Conservation (phyloP, 2,329 filamentous ascomycete genomes). For the Cladorrhinum sp. region DNA sequence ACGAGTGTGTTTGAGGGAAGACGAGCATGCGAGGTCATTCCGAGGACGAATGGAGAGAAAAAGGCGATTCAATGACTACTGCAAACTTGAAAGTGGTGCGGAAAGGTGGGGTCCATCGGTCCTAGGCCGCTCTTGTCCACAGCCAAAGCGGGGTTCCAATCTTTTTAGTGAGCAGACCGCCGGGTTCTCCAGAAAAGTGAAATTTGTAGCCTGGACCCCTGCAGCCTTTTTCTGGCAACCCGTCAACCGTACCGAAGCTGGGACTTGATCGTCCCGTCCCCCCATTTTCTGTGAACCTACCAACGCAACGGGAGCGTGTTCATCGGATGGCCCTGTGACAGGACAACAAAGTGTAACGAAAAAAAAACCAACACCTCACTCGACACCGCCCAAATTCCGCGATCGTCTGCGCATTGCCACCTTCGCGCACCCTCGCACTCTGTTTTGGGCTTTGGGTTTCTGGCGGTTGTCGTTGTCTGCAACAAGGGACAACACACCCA, state of each 20-base stretch:
- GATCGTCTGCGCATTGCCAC: constrained; percentile 21
- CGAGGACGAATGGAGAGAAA: background rate
- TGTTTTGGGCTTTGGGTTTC: constrained; percentile 11
- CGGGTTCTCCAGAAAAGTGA: constrained; percentile 4
- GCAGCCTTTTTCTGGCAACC: constrained; percentile 3
- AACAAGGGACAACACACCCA: constrained; percentile 22
- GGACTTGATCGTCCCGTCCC: background rate
- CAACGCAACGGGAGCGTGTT: background rate
- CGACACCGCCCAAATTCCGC: constrained; percentile 13
- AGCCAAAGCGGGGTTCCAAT: too few relatives aligned
- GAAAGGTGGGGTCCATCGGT: constrained; percentile 1
- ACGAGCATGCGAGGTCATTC: background rate
- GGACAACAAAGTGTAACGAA: constrained; percentile 4
- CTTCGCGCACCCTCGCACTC: constrained; percentile 5
- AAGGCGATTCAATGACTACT: background rate
- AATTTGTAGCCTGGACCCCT: constrained; percentile 9
- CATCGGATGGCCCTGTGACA: constrained; percentile 7
- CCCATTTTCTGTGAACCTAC: background rate
- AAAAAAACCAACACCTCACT: constrained; percentile 11
- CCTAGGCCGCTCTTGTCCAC: too few relatives aligned
- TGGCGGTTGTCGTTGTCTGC: constrained; percentile 15
- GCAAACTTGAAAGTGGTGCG: constrained; percentile 2
- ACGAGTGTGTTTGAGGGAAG: background rate
- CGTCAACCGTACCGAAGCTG: constrained; percentile 1
- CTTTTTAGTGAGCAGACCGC: background rate